A percentile compares a stretch with the other conserved stretches of the same genome.
Conservation (phyloP, 2,329 filamentous ascomycete genomes). For the Penicillium sp. region DNA sequence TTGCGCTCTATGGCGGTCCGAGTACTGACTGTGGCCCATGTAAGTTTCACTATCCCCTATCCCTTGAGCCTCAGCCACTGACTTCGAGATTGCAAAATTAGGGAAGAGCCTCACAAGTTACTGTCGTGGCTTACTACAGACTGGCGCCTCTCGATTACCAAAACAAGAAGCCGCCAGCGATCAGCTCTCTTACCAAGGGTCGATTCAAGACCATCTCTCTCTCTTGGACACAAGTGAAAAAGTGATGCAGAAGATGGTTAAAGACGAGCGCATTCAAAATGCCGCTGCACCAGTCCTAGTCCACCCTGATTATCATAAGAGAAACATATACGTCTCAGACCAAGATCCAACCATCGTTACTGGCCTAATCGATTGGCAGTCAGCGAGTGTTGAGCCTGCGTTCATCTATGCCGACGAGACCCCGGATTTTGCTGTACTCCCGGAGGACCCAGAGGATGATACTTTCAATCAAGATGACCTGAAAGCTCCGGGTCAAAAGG, state of each 20-base stretch:
- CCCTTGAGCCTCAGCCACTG: too few relatives aligned
- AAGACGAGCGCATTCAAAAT: constrained; percentile 4
- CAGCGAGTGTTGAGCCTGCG: constrained; percentile 23
- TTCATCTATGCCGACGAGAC: constrained; percentile 24
- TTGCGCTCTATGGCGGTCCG: constrained; percentile 12
- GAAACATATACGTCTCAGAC: constrained; percentile 26
- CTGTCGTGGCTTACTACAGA: constrained; percentile 18
- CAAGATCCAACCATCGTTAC: constrained; percentile 24
- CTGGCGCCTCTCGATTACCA: constrained; percentile 20
- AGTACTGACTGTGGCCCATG: constrained; percentile 21
- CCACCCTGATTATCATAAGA: constrained; percentile 25
- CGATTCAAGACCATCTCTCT: constrained; percentile 2
- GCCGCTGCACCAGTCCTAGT: constrained; percentile 12
- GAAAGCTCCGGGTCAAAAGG: constrained; percentile 3
- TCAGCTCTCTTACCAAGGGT: constrained; percentile 11
- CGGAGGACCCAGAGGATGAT: constrained; percentile 9
- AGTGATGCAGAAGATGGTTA: constrained; percentile 2
- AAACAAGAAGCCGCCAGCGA: constrained; percentile 2
- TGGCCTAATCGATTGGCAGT: constrained; percentile 28
- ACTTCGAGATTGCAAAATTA: too few relatives aligned
- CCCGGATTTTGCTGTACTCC: constrained; percentile 26
- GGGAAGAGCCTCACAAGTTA: constrained; percentile 18
- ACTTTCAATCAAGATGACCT: constrained; percentile 9
- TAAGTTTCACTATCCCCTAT: too few relatives aligned
- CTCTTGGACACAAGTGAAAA: constrained; percentile 3